These are phyloP conservation scores for Globisporangium radiosum DNA, from an alignment of 352 stramenopile genomes.

Conservation along the genomic window DNA sequence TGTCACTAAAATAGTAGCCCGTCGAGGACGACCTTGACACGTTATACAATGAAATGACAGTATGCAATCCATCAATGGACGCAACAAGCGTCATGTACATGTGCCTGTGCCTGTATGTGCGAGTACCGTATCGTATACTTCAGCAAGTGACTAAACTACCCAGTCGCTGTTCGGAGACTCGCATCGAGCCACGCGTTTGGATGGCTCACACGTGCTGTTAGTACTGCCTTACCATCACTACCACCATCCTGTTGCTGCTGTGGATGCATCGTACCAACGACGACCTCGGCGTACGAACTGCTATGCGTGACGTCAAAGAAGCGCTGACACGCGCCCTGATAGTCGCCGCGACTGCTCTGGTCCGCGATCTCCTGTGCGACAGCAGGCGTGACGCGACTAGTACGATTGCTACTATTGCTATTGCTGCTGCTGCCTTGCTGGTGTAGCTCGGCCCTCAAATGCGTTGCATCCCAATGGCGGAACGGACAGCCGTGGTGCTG, in stretches of 20 bases:
- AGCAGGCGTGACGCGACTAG: constrained; percentile 14
- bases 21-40: too few relatives aligned
- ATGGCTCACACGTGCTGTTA: constrained; percentile 19
- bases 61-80: too few relatives aligned
- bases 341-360: constrained; percentile 25
- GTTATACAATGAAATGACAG: too few relatives aligned
- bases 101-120: too few relatives aligned
- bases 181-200: constrained; percentile 51
- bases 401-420: too few relatives aligned
- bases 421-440: too few relatives aligned
- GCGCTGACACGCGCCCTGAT: constrained; percentile 34
- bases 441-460: constrained; percentile 34
- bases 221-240: not conserved
- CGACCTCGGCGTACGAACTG: constrained; percentile 10
- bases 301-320: constrained; percentile 44
- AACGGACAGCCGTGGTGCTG: constrained; percentile 88
- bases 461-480: constrained; percentile 52
- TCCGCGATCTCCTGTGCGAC: constrained; percentile 23
- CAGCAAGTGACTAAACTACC: too few relatives aligned
- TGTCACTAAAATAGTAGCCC: too few relatives aligned
- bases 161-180: constrained; percentile 20
- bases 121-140: too few relatives aligned
- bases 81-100: too few relatives aligned
- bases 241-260: not conserved
- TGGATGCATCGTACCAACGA: constrained; percentile 2